Conservation (phyloP, 345 rosid species). For the Citrus sp. region DNA sequence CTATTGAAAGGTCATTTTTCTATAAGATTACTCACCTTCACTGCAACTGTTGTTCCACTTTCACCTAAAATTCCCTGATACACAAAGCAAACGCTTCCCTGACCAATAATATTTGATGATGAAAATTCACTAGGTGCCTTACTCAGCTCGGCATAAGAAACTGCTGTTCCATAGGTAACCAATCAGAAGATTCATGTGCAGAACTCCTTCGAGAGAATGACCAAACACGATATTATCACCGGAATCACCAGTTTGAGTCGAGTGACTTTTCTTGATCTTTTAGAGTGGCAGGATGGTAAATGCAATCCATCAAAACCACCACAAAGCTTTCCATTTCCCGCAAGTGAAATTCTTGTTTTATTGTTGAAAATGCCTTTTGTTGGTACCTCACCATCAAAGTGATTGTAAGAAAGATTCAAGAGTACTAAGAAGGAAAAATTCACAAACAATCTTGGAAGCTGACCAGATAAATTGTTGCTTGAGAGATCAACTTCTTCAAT, state of each 20-base stretch:
- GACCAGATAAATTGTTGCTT: constrained; percentile 10
- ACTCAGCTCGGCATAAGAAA: background rate
- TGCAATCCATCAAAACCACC: too few relatives aligned
- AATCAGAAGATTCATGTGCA: too few relatives aligned
- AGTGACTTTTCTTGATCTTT: background rate
- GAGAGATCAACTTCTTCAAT: constrained; percentile 7
- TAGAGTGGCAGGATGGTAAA: constrained; percentile 2
- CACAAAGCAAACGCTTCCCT: too few relatives aligned
- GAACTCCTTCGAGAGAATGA: background rate
- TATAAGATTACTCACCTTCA: too few relatives aligned
- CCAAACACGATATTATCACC: background rate
- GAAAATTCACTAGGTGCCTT: background rate
- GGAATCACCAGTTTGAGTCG: background rate
- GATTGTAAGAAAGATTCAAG: constrained; percentile 13
- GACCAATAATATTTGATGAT: too few relatives aligned
- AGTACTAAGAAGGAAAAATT: background rate
- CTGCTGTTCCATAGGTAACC: too few relatives aligned
- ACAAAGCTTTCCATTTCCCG: too few relatives aligned
- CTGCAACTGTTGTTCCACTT: too few relatives aligned
- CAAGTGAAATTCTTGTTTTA: too few relatives aligned
- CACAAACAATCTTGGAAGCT: constrained; percentile 2
- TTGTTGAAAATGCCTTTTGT: constrained; percentile 1
- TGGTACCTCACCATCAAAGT: constrained; percentile 16
- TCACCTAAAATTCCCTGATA: too few relatives aligned
- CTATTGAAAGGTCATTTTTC: too few relatives aligned